These are phyloP conservation scores for Paramarasmius palmivorus DNA, from an alignment of 1,284 basidiomycete genomes.

Conservation along the genomic window DNA sequence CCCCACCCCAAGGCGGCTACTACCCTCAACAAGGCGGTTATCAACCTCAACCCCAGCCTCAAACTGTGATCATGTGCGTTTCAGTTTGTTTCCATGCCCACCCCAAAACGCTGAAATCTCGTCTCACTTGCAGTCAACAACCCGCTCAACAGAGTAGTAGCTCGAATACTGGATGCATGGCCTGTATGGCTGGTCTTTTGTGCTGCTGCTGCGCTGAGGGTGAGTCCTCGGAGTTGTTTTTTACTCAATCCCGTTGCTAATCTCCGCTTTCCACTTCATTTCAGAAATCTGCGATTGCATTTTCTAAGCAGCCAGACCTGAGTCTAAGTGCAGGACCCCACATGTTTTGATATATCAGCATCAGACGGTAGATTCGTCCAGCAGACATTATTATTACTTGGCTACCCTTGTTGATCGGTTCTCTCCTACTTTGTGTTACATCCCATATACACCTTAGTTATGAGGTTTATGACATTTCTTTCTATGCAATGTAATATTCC, in stretches of 20 bases:
- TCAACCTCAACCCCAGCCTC: slow-evolving; percentile 68
- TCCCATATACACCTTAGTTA: not conserved
- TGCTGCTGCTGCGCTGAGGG: slow-evolving; percentile 81
- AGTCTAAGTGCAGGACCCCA: not conserved
- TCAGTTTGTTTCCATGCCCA: slow-evolving; percentile 7
- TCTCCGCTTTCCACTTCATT: slow-evolving; percentile 5
- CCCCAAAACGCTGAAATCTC: not conserved
- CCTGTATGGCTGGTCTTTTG: slow-evolving; percentile 71
- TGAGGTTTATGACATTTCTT: not conserved
- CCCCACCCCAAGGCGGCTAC: slow-evolving; percentile 34
- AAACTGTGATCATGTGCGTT: slow-evolving; percentile 74
- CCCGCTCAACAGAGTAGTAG: slow-evolving; percentile 40
- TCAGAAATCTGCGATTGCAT: slow-evolving; percentile 75
- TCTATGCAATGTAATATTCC: slow-evolving; percentile 1
- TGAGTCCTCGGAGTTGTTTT: slow-evolving; percentile 32
- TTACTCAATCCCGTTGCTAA: not conserved
- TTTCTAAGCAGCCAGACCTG: slow-evolving; percentile 40
- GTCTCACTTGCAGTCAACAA: slow-evolving; percentile 48
- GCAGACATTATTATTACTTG: not conserved
- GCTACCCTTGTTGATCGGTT: not conserved
- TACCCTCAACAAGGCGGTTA: slow-evolving; percentile 27
- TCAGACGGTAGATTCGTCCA: slow-evolving; percentile 2
- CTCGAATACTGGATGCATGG: slow-evolving; percentile 54
- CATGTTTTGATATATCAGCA: slow-evolving; percentile 2
- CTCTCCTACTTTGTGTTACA: not conserved